phyloP scores from a whole-genome alignment of 2,329 filamentous ascomycete species.

The Aspergillus texensis region DNA sequence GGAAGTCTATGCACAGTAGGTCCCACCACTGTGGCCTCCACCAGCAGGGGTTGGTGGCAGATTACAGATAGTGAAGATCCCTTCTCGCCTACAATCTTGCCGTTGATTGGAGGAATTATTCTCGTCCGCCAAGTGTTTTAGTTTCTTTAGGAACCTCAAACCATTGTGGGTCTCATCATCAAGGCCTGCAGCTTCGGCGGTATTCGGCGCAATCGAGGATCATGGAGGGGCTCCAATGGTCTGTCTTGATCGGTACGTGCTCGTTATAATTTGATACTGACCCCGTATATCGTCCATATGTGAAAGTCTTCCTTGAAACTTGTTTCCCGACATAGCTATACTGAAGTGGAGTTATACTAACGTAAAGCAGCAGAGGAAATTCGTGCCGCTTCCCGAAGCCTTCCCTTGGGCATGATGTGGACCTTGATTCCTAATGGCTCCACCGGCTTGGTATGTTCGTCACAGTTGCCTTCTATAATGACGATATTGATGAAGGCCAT shows the following conservation, averaged over 20 bases:
- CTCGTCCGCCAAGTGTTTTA: slow-evolving; percentile 52
- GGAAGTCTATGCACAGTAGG: too few relatives aligned
- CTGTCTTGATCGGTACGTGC: slow-evolving; percentile 25
- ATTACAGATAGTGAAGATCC: slow-evolving; percentile 8
- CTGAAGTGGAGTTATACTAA: not conserved
- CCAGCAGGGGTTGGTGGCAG: too few relatives aligned
- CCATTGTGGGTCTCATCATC: slow-evolving; percentile 39
- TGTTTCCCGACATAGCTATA: not conserved
- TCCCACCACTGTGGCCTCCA: too few relatives aligned
- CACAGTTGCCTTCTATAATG: slow-evolving; percentile 49
- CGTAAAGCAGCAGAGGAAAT: slow-evolving; percentile 52
- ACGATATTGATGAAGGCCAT: slow-evolving; percentile 43
- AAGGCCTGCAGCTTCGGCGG: slow-evolving; percentile 29
- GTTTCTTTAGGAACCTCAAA: slow-evolving; percentile 48
- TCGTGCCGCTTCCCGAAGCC: slow-evolving; percentile 49
- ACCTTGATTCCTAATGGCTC: slow-evolving; percentile 52
- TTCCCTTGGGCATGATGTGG: slow-evolving; percentile 53
- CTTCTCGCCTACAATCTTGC: slow-evolving; percentile 47
- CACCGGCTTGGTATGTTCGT: slow-evolving; percentile 51
- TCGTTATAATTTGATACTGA: not conserved
- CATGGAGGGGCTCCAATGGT: slow-evolving; percentile 38
- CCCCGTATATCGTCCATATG: slow-evolving; percentile 19
- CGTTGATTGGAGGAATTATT: slow-evolving; percentile 55
- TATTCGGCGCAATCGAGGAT: slow-evolving; percentile 42
- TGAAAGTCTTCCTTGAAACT: slow-evolving; percentile 18